Percentiles rank a stretch among this genome's conserved stretches.
phyloP scores from a whole-genome alignment of 106 monocot species.

The Platanthera guangdongensis region DNA sequence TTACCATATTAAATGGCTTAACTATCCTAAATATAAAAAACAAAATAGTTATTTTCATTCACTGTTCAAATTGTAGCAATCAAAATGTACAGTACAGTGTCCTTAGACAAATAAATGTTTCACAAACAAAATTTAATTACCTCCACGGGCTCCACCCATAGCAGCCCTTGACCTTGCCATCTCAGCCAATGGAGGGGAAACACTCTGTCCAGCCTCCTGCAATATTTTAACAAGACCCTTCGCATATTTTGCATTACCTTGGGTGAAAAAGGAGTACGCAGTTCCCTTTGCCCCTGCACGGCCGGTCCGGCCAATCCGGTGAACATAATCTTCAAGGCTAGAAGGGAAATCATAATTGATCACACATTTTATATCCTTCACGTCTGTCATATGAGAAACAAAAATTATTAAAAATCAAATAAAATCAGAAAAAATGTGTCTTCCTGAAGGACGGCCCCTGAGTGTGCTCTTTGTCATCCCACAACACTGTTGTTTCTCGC shows the following conservation, averaged over 20 bases:
- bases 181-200: conserved; percentile 47
- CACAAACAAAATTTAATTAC: conserved; percentile 8
- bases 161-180: conserved; percentile 33
- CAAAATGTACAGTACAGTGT: too few species aligned
- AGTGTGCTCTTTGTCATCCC: neutral
- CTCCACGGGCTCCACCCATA: conserved; percentile 32
- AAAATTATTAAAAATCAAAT: neutral
- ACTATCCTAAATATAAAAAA: too few species aligned
- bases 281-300: conserved; percentile 92
- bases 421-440: neutral
- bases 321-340: conserved; percentile 92
- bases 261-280: conserved; percentile 77
- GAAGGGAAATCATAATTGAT: conserved; percentile 96
- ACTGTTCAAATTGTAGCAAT: too few species aligned
- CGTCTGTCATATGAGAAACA: conserved; percentile 52
- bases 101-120: too few species aligned
- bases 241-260: conserved; percentile 53
- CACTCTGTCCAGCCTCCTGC: conserved; percentile 75
- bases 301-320: conserved; percentile 93
- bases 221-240: conserved; percentile 76
- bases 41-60: too few species aligned
- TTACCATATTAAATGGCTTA: too few species aligned
- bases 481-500: neutral
- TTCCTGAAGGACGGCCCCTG: neutral
- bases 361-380: conserved; percentile 98